phyloP scores from a whole-genome alignment of 345 rosid genomes.

The Isatis tinctoria region DNA sequence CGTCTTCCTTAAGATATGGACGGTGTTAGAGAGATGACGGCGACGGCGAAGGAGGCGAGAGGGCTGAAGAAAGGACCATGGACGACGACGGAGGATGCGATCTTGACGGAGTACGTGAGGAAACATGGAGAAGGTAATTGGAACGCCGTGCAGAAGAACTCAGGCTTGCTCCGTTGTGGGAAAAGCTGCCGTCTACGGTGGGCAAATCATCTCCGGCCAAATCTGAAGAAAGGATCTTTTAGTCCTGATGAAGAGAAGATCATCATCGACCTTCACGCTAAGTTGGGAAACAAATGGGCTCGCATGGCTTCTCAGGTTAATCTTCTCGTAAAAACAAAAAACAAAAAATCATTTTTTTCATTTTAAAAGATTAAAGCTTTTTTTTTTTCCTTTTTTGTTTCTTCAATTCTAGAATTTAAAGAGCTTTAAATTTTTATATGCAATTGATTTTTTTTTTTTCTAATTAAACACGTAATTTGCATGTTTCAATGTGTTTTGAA shows the following conservation, averaged over 20 bases:
- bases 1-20: conserved; percentile 26
- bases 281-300: conserved; percentile 90
- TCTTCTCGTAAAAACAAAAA: neutral
- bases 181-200: conserved; percentile 89
- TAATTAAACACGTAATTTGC: conserved; percentile 14
- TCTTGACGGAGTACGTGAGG: conserved; percentile 66
- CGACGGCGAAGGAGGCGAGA: conserved; percentile 8
- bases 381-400: neutral
- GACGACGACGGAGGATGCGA: conserved; percentile 69
- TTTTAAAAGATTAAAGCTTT: neutral
- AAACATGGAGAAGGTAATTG: conserved; percentile 79
- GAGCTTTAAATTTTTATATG: neutral
- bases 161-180: conserved; percentile 75
- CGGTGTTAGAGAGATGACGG: conserved; percentile 5
- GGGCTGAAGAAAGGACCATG: conserved; percentile 86
- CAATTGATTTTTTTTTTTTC: neutral
- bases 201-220: conserved; percentile 88
- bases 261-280: conserved; percentile 77
- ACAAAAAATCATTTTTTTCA: neutral
- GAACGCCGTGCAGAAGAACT: conserved; percentile 71
- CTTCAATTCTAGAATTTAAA: neutral
- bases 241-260: conserved; percentile 61
- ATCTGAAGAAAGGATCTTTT: conserved; percentile 74
- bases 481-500: conserved; percentile 13
- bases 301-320: conserved; percentile 89